phyloP scores from a whole-genome alignment of 2,329 filamentous ascomycete genomes.

The Pestalotiopsis sp. region DNA sequence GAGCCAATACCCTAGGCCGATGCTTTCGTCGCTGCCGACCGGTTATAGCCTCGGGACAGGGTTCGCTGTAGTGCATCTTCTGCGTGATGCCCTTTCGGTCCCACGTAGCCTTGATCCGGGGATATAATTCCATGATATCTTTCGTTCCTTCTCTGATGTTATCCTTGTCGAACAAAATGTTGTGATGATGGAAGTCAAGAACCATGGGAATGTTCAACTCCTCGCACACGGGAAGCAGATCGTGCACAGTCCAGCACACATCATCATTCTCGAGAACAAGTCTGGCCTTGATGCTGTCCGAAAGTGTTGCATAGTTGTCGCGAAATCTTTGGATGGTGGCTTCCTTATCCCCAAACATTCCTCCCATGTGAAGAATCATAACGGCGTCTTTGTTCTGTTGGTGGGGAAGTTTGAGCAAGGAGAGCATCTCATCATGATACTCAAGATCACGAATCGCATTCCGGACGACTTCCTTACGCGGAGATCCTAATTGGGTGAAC shows the following conservation, averaged over 20 bases:
- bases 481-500: slow-evolving; percentile 90
- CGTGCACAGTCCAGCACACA: slow-evolving; percentile 89
- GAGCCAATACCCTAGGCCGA: slow-evolving; percentile 72
- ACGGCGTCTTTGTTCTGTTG: slow-evolving; percentile 85
- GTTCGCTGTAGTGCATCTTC: slow-evolving; percentile 97
- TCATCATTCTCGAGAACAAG: slow-evolving; percentile 95
- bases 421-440: slow-evolving; percentile 86
- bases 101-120: slow-evolving; percentile 84
- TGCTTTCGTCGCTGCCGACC: slow-evolving; percentile 82
- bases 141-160: slow-evolving; percentile 80
- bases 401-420: slow-evolving; percentile 73
- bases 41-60: slow-evolving; percentile 75
- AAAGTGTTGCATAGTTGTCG: slow-evolving; percentile 69
- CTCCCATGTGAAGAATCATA: slow-evolving; percentile 94
- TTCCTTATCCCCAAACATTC: slow-evolving; percentile 83
- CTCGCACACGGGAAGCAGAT: slow-evolving; percentile 86
- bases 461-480: slow-evolving; percentile 73
- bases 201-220: slow-evolving; percentile 93
- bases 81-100: slow-evolving; percentile 80
- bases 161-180: slow-evolving; percentile 80
- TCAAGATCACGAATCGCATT: slow-evolving; percentile 80
- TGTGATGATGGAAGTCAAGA: slow-evolving; percentile 93
- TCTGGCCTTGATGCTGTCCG: slow-evolving; percentile 73
- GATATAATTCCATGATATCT: slow-evolving; percentile 75
- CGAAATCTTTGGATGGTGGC: slow-evolving; percentile 80